phyloP scores from a whole-genome alignment of 805 yeast genomes.

The Zygosaccharomyces pseudorouxii region DNA sequence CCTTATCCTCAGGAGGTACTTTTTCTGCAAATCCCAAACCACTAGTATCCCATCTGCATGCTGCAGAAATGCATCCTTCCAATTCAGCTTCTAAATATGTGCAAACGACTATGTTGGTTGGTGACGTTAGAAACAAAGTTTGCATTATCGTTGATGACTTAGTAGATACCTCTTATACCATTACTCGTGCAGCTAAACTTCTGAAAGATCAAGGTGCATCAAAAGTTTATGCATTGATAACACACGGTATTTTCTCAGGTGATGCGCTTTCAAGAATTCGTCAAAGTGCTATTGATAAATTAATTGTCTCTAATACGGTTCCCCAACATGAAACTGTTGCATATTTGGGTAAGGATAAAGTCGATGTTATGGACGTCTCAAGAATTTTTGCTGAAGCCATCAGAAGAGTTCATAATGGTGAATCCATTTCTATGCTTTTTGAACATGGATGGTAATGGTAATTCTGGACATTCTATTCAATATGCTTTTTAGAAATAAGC shows the following conservation, averaged over 20 bases:
- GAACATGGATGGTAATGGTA: conserved; percentile 55
- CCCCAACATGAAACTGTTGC: conserved; percentile 68
- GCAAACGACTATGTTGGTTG: conserved; percentile 93
- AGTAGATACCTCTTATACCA: conserved; percentile 89
- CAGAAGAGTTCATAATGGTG: conserved; percentile 95
- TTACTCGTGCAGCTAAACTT: conserved; percentile 85
- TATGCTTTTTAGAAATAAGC: neutral
- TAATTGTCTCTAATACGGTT: conserved; percentile 85
- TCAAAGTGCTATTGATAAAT: conserved; percentile 68
- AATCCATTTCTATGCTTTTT: conserved; percentile 87
- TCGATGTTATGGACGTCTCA: conserved; percentile 84
- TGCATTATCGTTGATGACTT: conserved; percentile 93
- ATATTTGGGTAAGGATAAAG: conserved; percentile 47
- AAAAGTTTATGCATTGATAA: conserved; percentile 78
- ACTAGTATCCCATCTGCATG: conserved; percentile 14
- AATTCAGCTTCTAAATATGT: conserved; percentile 33
- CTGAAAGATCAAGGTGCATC: conserved; percentile 91
- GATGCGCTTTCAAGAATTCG: conserved; percentile 75
- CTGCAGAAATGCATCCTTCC: conserved; percentile 25
- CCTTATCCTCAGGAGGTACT: conserved; percentile 29
- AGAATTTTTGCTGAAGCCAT: conserved; percentile 90
- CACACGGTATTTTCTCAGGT: conserved; percentile 92
- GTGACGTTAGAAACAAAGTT: conserved; percentile 80
- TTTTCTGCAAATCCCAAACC: conserved; percentile 22
- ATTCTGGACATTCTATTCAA: neutral